Base-by-base conservation (phyloP, 148 eudicot species). In the Nepenthes mirabilis region DNA sequence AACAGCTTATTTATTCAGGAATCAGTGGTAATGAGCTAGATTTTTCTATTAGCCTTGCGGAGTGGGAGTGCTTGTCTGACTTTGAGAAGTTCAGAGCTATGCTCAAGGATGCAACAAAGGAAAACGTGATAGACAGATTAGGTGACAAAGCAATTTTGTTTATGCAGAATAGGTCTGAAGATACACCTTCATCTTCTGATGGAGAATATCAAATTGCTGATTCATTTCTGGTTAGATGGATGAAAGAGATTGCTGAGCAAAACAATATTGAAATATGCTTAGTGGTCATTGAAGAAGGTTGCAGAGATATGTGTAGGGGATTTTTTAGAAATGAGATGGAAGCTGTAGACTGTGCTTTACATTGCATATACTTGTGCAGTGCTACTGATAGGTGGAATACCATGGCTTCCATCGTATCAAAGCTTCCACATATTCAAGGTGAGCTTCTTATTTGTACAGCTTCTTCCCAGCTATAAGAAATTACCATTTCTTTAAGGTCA, bases 11-110 rank as follows among this genome's bases (percentile, higher is more conserved):
- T 68, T 93, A 83, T 74, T 74, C 83, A 68, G 85, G 82, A 69
- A 82, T 63, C 14, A 59, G 36, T 69, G 88, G 64, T 50, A 76
- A 71, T 49, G 94, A 77, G 65, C 65, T 67, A 65, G 70, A 61
- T 58, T 77, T 82, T 65, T 69, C 83, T 53, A 70, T 80, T 70
- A 79, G 81, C 73, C 83, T 88, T 57, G 73, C 61, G 62, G 77
- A 78, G 59, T 93, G 98, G 98, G 91, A 88, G 75, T 67, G 72
- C 45, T 70, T 93, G 55, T 73, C 91, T 69, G 88, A 86, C 63
- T 93, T 83, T 77, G 98, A 93, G 65, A 93, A 84, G 73, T 93
- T 88, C 60, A 82, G 82, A 71, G 68, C 82, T 71, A 83, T 93
- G 70, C 83, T 93, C 36, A 80, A 74, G 72, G 85, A 74, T 33